Conservation (phyloP, 2,329 filamentous ascomycete genomes). For the Fusarium oxysporum region DNA sequence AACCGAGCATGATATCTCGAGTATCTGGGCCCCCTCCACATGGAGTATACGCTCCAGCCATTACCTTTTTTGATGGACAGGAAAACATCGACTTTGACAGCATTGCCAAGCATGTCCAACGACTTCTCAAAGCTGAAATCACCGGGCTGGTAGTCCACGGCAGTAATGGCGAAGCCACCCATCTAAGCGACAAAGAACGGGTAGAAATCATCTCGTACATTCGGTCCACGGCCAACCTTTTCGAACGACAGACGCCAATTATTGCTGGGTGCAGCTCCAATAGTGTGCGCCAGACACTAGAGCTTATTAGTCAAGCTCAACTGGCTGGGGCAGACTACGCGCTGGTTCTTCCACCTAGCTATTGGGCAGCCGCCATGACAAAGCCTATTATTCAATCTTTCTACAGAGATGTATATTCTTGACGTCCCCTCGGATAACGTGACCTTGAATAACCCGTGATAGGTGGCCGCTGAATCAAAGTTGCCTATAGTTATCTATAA, state of each 20-base stretch:
- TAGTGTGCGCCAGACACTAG: slow-evolving; percentile 74
- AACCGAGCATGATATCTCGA: too few species aligned
- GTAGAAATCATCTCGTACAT: slow-evolving; percentile 66
- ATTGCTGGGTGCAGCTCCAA: slow-evolving; percentile 78
- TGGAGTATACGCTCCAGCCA: too few species aligned
- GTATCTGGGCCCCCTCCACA: too few species aligned
- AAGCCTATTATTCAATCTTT: not conserved
- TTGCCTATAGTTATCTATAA: slow-evolving; percentile 74
- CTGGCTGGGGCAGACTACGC: slow-evolving; percentile 74
- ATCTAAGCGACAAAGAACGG: slow-evolving; percentile 74
- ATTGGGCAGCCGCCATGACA: slow-evolving; percentile 55
- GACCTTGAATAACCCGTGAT: too few species aligned
- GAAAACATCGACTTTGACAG: too few species aligned
- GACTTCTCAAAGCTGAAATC: too few species aligned
- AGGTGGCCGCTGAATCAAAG: slow-evolving; percentile 66
- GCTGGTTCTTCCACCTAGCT: slow-evolving; percentile 75
- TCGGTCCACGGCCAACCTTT: slow-evolving; percentile 65
- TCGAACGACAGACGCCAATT: slow-evolving; percentile 60
- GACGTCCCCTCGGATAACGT: not conserved
- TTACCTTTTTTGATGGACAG: too few species aligned
- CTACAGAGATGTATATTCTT: not conserved
- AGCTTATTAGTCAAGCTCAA: slow-evolving; percentile 69
- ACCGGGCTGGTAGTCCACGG: slow-evolving; percentile 62
- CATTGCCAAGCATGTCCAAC: too few species aligned
- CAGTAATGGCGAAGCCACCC: slow-evolving; percentile 79